Conservation (phyloP, 179 eudicot species). For the Gypsophila paniculata region DNA sequence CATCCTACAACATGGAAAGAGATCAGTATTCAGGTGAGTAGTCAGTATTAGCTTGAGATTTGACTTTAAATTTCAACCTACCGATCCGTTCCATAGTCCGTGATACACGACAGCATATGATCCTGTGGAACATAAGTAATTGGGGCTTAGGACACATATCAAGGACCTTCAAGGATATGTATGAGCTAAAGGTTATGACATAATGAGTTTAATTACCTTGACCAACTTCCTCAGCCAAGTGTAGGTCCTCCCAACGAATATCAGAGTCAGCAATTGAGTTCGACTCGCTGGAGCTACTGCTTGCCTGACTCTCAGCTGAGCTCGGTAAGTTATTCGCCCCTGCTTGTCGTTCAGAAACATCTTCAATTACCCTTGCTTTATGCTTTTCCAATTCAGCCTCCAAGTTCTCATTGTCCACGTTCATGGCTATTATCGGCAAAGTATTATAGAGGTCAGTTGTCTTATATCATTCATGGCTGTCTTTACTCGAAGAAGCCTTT, state of each 20-base stretch:
- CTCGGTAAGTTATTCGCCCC: slow-evolving; percentile 27
- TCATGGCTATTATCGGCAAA: slow-evolving; percentile 26
- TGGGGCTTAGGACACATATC: neutral
- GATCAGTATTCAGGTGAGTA: slow-evolving; percentile 10
- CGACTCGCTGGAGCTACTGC: slow-evolving; percentile 41
- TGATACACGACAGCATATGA: slow-evolving; percentile 66
- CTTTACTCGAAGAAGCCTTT: slow-evolving; percentile 29
- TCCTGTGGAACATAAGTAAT: slow-evolving; percentile 37
- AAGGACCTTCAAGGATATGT: neutral
- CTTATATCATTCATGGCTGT: slow-evolving; percentile 24
- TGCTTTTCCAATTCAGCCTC: slow-evolving; percentile 29
- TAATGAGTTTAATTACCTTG: slow-evolving; percentile 51
- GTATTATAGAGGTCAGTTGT: slow-evolving; percentile 18
- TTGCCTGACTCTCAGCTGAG: slow-evolving; percentile 39
- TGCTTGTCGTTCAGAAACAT: slow-evolving; percentile 28
- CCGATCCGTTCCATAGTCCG: slow-evolving; percentile 84
- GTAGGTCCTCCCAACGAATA: slow-evolving; percentile 71
- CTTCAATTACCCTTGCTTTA: slow-evolving; percentile 30
- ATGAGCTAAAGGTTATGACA: neutral
- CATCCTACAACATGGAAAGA: slow-evolving; percentile 50
- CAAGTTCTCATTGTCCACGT: slow-evolving; percentile 19
- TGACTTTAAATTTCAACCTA: slow-evolving; percentile 23
- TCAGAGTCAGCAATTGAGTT: slow-evolving; percentile 38
- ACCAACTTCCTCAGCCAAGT: slow-evolving; percentile 58
- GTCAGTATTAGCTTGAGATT: neutral